Conservation (phyloP, 306 rosid species). For the Spatholobus suberectus region DNA sequence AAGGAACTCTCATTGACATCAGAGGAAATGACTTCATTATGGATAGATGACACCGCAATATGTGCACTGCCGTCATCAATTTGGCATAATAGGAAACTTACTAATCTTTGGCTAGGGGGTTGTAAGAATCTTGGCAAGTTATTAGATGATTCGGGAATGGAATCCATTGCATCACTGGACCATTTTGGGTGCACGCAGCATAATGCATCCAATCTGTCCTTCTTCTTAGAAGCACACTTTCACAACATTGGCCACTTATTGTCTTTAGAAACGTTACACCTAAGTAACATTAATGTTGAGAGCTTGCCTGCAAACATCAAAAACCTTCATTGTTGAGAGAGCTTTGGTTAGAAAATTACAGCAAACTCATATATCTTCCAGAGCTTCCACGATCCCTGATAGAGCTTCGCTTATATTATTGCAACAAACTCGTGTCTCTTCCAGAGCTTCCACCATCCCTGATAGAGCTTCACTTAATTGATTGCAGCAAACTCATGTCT, state of each 20-base stretch:
- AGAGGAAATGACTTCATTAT: not conserved
- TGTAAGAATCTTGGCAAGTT: not conserved
- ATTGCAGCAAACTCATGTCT: too few species aligned
- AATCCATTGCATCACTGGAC: too few species aligned
- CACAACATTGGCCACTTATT: not conserved
- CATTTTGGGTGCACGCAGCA: not conserved
- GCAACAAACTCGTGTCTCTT: too few species aligned
- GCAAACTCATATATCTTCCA: too few species aligned
- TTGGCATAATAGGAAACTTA: not conserved
- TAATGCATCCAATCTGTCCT: too few species aligned
- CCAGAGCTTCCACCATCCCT: too few species aligned
- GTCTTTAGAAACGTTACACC: not conserved
- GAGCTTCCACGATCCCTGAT: too few species aligned
- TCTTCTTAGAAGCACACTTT: not conserved
- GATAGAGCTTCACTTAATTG: too few species aligned
- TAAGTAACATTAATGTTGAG: not conserved
- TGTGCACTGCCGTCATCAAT: not conserved
- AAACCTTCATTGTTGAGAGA: not conserved
- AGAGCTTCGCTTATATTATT: too few species aligned
- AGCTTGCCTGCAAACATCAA: not conserved
- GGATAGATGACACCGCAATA: not conserved
- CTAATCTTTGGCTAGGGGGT: not conserved
- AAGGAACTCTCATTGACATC: conserved; percentile 3
- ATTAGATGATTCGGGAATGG: too few species aligned
- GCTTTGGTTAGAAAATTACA: too few species aligned